Percentiles rank a stretch among this genome's conserved stretches.
Conservation (phyloP, 306 rosid species). For the Citrullus amarus region DNA sequence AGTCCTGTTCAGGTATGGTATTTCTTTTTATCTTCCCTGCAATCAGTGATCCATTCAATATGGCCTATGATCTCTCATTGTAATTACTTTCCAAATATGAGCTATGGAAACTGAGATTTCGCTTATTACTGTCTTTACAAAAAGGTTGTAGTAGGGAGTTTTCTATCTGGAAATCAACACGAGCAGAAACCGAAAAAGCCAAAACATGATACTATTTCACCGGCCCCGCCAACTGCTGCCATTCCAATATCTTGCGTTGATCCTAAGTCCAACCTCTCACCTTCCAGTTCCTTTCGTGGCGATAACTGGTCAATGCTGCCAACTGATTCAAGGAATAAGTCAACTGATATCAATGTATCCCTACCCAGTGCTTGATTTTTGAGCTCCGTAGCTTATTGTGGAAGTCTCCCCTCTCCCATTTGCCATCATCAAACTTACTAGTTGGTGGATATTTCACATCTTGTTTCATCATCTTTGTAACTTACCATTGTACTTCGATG, state of each 20-base stretch:
- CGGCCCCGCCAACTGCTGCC: slow-evolving; percentile 30
- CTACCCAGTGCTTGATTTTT: slow-evolving; percentile 3
- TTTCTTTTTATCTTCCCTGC: not conserved
- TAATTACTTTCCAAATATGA: not conserved
- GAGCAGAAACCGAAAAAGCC: slow-evolving; percentile 73
- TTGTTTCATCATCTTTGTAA: slow-evolving; percentile 3
- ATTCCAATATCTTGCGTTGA: slow-evolving; percentile 47
- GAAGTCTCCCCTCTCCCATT: not conserved
- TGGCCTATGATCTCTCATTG: not conserved
- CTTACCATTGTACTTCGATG: not conserved
- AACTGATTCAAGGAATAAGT: slow-evolving; percentile 30
- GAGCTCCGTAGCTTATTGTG: not conserved
- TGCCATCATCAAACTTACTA: not conserved
- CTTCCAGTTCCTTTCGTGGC: slow-evolving; percentile 32
- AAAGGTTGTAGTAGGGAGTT: slow-evolving; percentile 91
- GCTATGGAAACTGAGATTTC: not conserved
- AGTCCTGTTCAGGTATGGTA: slow-evolving; percentile 70
- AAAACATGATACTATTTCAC: slow-evolving; percentile 43
- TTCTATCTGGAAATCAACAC: slow-evolving; percentile 83
- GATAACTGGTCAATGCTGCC: slow-evolving; percentile 46
- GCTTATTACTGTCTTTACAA: not conserved
- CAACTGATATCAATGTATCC: slow-evolving; percentile 42
- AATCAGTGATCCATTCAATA: not conserved
- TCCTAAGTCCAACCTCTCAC: slow-evolving; percentile 30
- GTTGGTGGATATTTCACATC: not conserved